Evolutionary conservation across 495 filamentous ascomycete species (phyloP).

Genomic region (Penicillium steckii): DNA sequence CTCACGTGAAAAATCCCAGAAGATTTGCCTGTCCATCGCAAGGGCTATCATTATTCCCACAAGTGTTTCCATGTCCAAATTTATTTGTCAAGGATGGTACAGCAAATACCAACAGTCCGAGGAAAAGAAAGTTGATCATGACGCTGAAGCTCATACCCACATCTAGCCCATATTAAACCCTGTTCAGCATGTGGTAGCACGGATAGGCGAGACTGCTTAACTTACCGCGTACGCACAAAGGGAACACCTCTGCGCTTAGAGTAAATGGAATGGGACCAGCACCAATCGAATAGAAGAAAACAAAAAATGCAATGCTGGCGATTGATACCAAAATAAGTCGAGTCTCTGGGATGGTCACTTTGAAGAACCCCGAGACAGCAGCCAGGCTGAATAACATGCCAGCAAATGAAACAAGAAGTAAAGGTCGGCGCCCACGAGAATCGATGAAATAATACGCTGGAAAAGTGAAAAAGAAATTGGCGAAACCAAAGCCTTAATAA

Average conservation of each 20-base stretch:
- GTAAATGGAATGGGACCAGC: constrained; percentile 25
- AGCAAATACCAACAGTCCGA: constrained; percentile 24
- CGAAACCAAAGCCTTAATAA: constrained; percentile 12
- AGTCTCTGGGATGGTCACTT: background rate
- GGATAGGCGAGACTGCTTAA: background rate
- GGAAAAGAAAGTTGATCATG: constrained; percentile 56
- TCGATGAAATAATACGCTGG: constrained; percentile 27
- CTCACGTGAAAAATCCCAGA: constrained; percentile 12
- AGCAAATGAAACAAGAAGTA: constrained; percentile 25
- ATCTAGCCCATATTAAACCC: constrained; percentile 26
- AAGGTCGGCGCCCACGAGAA: constrained; percentile 21
- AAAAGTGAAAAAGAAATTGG: constrained; percentile 30
- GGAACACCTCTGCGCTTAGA: constrained; percentile 27
- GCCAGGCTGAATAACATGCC: constrained; percentile 16
- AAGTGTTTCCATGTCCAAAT: constrained; percentile 1
- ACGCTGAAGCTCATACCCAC: constrained; percentile 71
- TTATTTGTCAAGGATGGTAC: constrained; percentile 17
- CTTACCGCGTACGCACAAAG: constrained; percentile 56
- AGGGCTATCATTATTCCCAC: background rate
- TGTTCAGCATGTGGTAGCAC: background rate
- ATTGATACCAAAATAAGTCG: constrained; percentile 9
- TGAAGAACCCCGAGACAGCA: constrained; percentile 16
- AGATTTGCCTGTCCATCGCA: constrained; percentile 9
- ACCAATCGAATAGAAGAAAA: constrained; percentile 21
- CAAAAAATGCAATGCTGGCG: constrained; percentile 17